phyloP scores from a whole-genome alignment of 495 filamentous ascomycete genomes.

The Trichocladium uniseriatum region DNA sequence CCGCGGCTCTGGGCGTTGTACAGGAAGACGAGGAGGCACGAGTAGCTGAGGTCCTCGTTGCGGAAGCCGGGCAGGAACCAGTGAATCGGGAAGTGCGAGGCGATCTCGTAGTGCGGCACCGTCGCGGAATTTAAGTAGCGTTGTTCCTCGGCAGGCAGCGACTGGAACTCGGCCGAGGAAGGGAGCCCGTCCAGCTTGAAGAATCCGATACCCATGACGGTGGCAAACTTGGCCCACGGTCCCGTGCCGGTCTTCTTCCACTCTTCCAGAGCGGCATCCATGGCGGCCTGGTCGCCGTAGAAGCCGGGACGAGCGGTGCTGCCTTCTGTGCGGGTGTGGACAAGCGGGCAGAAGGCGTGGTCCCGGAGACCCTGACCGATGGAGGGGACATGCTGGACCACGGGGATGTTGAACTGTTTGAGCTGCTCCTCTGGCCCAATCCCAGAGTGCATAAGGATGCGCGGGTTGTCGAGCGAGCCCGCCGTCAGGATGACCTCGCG shows the following conservation, averaged over 20 bases:
- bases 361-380: slow-evolving; percentile 52
- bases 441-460: slow-evolving; percentile 56
- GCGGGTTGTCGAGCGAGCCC: slow-evolving; percentile 50
- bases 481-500: slow-evolving; percentile 52
- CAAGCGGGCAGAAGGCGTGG: slow-evolving; percentile 32
- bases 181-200: slow-evolving; percentile 38
- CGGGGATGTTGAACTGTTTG: slow-evolving; percentile 41
- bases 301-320: slow-evolving; percentile 24
- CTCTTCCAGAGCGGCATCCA: slow-evolving; percentile 37
- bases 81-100: slow-evolving; percentile 35
- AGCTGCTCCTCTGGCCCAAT: slow-evolving; percentile 50
- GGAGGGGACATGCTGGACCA: slow-evolving; percentile 38
- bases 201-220: slow-evolving; percentile 42
- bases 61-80: slow-evolving; percentile 32
- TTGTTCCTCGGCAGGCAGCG: slow-evolving; percentile 32
- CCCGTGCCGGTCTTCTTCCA: slow-evolving; percentile 42
- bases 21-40: slow-evolving; percentile 26
- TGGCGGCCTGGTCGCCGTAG: slow-evolving; percentile 24
- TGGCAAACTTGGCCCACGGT: slow-evolving; percentile 34
- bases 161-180: slow-evolving; percentile 34
- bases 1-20: slow-evolving; percentile 36
- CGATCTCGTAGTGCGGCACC: slow-evolving; percentile 35
- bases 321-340: slow-evolving; percentile 21
- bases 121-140: slow-evolving; percentile 34
- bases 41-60: slow-evolving; percentile 23